Evolutionary conservation across 257 asterid genomes (phyloP), one percentile per base, ranked within the genome.

Genomic region (Fraxinus cuspidata): DNA sequence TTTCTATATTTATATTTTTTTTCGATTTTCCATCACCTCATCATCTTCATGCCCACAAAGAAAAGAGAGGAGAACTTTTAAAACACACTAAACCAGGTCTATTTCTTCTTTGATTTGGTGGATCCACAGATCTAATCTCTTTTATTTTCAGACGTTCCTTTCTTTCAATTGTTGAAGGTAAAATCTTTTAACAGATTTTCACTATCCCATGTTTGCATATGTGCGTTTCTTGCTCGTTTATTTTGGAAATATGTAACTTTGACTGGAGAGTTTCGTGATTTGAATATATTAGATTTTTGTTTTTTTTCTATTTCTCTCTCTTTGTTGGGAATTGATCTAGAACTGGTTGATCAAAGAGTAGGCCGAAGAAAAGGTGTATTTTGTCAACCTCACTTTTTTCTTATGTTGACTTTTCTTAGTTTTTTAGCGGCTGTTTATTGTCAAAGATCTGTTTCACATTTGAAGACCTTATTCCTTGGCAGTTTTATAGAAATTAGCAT

Each of bases 71-170:
- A 77, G 56, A 71, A 32, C 47, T 71, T 23, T 63, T 25, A 3
- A 13, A 71, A 49, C n/a, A 49, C 29, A 71, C 73, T 78, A 86
- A 32, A 78, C 83, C 77, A 74, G 60, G 72, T 78, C 80, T 42
- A 32, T 31, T 70, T 83, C 28, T 71, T 11, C 32, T 82, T 80
- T 72, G 86, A 88, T 85, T 88, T 84, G 85, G 81, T 77, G 81
- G 93, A 89, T 89, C 92, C 91, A 42, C 82, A 87, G 93, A 89
- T 94, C 98, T 86, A 86, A 75, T 77, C 82, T 76, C 87, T 78
- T 80, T 77, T 85, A 75, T 85, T 79, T 79, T 71, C 81, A 81
- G 85, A 84, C 81, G 34, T 25, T 65, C 40, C 37, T 63, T 28
- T 40, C 28, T 15, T 63, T 75, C 42, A 29, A 83, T 69, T 83